Evolutionary conservation across 257 asterid genomes (phyloP), one percentile per base, ranked within the genome.

Genomic region (Fraxinus pennsylvanica): DNA sequence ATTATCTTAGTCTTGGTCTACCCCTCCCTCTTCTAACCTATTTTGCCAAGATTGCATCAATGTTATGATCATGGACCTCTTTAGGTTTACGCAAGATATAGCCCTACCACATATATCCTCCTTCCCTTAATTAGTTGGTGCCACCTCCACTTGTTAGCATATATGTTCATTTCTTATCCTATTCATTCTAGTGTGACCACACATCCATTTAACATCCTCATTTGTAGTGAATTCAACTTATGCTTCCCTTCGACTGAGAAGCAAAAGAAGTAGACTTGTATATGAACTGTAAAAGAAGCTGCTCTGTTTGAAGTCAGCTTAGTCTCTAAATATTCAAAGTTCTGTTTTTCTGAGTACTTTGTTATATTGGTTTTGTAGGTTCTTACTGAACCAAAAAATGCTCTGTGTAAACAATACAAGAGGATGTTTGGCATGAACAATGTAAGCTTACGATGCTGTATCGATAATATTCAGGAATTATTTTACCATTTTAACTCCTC

Each of bases 321-420:
- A 57, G 66, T 21, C 29, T 52, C 22, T 21, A 8, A 59, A 59
- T 59, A 21, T 77, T 50, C 67, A 25, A n/a, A 69, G 22, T 52
- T 57, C 21, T 63, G 39, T 22, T 65, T 3, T 15, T 30, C 39
- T 35, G 59, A 54, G 32, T 30, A 36, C 63, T 32, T 30, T 70
- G 6, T 74, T 66, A 69, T 70, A 69, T 78, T 86, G 67, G 71
- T 71, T 74, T 41, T 85, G 67, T 76, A 92, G 98, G 98, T 94
- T 82, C 97, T 94, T 71, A 86, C 84, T 4, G 87, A 91, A 89
- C 97, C 98, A 8, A 94, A 82, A 87, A 94, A 92, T 88, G 97
- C 98, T 77, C 91, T 94, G 4, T 91, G 92, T 83, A 94, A 94
- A 84, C 98, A 94, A 82, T 94, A 92, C 90, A 91, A 91, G 88